Evolutionary conservation across 345 rosid genomes (phyloP).

Genomic region (Eucalyptus paniculata): DNA sequence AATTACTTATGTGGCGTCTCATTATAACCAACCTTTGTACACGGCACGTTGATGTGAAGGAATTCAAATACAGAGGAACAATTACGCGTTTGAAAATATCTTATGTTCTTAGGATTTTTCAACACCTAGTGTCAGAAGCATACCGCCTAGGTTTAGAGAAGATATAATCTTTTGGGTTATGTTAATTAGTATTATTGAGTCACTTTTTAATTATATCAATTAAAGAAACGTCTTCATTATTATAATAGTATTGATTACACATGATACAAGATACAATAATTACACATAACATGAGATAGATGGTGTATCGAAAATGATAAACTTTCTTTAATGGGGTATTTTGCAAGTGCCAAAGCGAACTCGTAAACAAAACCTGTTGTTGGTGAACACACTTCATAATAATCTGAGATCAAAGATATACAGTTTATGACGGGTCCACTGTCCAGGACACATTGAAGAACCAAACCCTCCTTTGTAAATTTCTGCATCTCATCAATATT

Average conservation of each 20-base stretch:
- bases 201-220: not conserved
- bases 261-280: no score
- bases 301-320: not conserved
- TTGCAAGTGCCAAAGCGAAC: not conserved
- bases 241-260: no score
- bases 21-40: not conserved
- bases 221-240: not conserved
- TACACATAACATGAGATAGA: not conserved
- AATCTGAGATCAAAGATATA: not conserved
- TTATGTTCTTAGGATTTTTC: not conserved
- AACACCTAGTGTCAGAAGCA: not conserved
- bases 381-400: not conserved
- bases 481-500: not conserved
- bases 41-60: not conserved
- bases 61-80: not conserved
- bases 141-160: not conserved
- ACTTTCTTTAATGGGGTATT: not conserved
- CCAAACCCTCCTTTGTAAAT: not conserved
- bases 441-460: not conserved
- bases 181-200: not conserved
- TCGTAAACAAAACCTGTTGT: not conserved
- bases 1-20: accelerated
- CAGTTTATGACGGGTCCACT: not conserved
- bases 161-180: not conserved
- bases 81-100: not conserved